Evolutionary conservation across 1,284 basidiomycete genomes (phyloP), one percentile per base, ranked within the genome.

Genomic region (Rhodotorula mucilaginosa): DNA sequence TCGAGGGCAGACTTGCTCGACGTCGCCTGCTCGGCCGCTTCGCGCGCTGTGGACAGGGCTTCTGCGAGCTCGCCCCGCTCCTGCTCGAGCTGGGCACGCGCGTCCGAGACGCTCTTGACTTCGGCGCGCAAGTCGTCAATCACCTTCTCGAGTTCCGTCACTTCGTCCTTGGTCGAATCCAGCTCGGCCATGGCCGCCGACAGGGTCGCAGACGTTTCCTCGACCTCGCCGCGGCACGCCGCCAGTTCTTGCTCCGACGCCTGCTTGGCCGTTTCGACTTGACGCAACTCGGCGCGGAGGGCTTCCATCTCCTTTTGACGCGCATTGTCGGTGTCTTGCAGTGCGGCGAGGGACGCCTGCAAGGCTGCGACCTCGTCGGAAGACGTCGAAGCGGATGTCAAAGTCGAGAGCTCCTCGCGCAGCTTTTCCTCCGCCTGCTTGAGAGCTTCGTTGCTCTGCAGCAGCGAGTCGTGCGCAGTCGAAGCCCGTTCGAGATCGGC

Each of bases 1-100:
- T 67, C 74, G 60, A 75, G 66, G 62, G 73, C 70, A 15, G 74
- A 65, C 29, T 70, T 61, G 29, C 2, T 69, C 67, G 46, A 69
- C 39, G 21, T 69, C 65, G 34, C n/a, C 26, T 29, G 59, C 60
- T 52, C 3, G 67, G 54, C 52, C 49, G 31, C 51, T 26, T 70
- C 68, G 49, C 60, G 62, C 26, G 58, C 39, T 1, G 44, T 0
- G 13, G 49, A 21, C 23, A 59, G 47, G 6, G 46, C 18, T 3
- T 65, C 70, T 4, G 58, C 68, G 18, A 62, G 26, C 6, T 16
- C 54, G 26, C 29, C 54, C 23, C 67, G 58, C 18, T 61, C 60
- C 34, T 54, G 58, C 26, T 69, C 64, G 58, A 64, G 31, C 12
- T 62, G 44, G 10, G 51, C 23, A 5, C 59, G 54, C 13, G 69